Percentiles rank a stretch among this genome's conserved stretches.
phyloP scores from a whole-genome alignment of 2,329 filamentous ascomycete species.

The Tolypocladium album region DNA sequence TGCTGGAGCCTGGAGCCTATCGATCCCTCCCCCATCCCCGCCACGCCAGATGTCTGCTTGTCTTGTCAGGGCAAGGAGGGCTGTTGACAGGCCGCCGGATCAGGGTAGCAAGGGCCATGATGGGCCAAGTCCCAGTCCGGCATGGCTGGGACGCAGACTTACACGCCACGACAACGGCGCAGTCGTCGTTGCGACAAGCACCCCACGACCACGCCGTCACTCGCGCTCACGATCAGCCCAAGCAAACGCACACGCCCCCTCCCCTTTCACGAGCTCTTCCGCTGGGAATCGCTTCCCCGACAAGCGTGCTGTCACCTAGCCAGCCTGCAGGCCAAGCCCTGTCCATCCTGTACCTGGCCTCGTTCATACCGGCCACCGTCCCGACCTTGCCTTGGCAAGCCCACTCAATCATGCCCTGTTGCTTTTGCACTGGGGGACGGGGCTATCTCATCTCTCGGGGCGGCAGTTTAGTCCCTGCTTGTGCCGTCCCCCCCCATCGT shows the following conservation, averaged over 20 bases:
- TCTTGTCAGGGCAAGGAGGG: not conserved
- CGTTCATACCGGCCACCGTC: not conserved
- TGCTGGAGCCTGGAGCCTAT: constrained; percentile 11
- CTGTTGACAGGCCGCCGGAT: not conserved
- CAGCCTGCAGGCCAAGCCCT: constrained; percentile 1
- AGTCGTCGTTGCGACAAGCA: not conserved
- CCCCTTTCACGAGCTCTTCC: not conserved
- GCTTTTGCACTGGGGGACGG: not conserved
- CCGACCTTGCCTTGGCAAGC: not conserved
- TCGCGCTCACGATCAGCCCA: not conserved
- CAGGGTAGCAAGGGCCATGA: not conserved
- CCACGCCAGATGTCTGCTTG: constrained; percentile 11
- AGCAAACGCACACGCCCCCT: not conserved
- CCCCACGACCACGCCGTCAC: not conserved
- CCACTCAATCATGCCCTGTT: constrained; percentile 2
- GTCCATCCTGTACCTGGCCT: not conserved
- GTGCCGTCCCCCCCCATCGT: not conserved
- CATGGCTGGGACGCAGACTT: not conserved
- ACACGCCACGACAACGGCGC: not conserved
- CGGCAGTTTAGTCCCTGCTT: constrained; percentile 5
- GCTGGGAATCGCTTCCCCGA: constrained; percentile 1
- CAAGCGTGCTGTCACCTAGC: not conserved
- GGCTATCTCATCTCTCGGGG: constrained; percentile 3
- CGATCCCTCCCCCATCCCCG: constrained; percentile 17
- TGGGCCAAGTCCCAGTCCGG: not conserved